These are phyloP conservation scores for Colletotrichum eleusines DNA, from an alignment of 2,329 filamentous ascomycete genomes.

Conservation along the genomic window DNA sequence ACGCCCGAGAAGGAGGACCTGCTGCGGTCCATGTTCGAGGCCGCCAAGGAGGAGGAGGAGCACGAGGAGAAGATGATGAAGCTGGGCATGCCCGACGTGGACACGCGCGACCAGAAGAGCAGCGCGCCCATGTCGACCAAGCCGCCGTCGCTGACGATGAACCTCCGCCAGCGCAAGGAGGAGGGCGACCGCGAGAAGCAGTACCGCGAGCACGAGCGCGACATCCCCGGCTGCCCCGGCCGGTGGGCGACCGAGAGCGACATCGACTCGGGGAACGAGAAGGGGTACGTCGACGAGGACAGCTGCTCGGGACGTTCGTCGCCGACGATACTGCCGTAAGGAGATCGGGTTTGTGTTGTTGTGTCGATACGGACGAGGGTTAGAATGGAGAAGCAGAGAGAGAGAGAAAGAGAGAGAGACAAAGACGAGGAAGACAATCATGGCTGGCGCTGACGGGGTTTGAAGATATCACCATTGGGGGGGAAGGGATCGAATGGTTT, in stretches of 20 bases:
- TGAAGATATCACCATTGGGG: constrained; percentile 25
- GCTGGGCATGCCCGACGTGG: constrained; percentile 38
- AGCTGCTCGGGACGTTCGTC: constrained; percentile 38
- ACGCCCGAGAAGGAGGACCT: constrained; percentile 43
- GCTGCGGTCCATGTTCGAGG: constrained; percentile 53
- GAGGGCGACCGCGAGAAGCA: constrained; percentile 34
- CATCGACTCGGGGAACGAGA: constrained; percentile 39
- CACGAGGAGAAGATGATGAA: constrained; percentile 47
- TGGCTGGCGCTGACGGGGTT: background rate
- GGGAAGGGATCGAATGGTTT: background rate
- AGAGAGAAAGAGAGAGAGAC: background rate
- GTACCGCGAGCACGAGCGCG: constrained; percentile 39
- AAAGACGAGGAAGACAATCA: background rate
- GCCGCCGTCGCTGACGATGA: constrained; percentile 25
- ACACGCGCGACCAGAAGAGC: constrained; percentile 28
- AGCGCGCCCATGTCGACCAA: constrained; percentile 9
- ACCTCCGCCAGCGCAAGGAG: constrained; percentile 34
- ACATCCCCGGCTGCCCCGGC: constrained; percentile 39
- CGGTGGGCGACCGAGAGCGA: constrained; percentile 41
- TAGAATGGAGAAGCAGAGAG: too few species aligned
- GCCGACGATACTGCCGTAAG: constrained; percentile 28
- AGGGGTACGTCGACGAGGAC: constrained; percentile 39
- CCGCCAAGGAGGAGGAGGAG: constrained; percentile 48
- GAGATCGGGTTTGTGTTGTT: background rate
- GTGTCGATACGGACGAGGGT: background rate